Evolutionary conservation across 192 early-diverging fungal genomes (phyloP).

Genomic region (Podochytrium sp.): DNA sequence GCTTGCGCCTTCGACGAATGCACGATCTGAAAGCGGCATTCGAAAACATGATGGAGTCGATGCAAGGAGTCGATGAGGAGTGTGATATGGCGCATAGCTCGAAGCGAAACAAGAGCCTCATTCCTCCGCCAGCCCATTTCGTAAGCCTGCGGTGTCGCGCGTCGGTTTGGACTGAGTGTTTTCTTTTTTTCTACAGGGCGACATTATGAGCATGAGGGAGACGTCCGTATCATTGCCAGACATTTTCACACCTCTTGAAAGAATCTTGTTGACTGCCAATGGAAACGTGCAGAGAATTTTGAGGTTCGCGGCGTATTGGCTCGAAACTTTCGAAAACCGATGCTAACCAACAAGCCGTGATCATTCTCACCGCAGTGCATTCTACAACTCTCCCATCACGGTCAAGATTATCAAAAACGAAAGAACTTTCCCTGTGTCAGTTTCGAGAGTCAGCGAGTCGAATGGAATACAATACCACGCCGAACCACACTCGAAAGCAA

Average conservation of each 20-base stretch:
- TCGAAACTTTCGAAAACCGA: background rate
- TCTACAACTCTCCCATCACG: conserved; percentile 51
- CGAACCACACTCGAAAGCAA: background rate
- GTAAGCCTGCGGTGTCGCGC: background rate
- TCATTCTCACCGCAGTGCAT: conserved; percentile 47
- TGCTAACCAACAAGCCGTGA: background rate
- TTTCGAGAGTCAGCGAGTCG: background rate
- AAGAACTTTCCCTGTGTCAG: background rate
- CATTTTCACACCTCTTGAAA: conserved; percentile 50
- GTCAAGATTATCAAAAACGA: conserved; percentile 53
- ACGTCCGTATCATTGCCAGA: conserved; percentile 33
- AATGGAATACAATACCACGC: background rate
- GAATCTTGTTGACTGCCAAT: conserved; percentile 57
- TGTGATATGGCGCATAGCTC: background rate
- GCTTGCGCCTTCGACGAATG: background rate
- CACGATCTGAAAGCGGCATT: background rate
- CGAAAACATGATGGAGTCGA: background rate
- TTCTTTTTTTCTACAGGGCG: conserved; percentile 35
- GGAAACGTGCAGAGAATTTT: conserved; percentile 60
- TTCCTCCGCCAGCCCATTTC: conserved; percentile 12
- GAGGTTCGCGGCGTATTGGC: conserved; percentile 24
- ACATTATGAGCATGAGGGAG: conserved; percentile 55
- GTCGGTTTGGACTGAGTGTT: background rate
- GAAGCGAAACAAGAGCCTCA: background rate
- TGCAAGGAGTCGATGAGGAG: background rate